Conservation (phyloP, 306 rosid genomes). For the Malus orientalis region DNA sequence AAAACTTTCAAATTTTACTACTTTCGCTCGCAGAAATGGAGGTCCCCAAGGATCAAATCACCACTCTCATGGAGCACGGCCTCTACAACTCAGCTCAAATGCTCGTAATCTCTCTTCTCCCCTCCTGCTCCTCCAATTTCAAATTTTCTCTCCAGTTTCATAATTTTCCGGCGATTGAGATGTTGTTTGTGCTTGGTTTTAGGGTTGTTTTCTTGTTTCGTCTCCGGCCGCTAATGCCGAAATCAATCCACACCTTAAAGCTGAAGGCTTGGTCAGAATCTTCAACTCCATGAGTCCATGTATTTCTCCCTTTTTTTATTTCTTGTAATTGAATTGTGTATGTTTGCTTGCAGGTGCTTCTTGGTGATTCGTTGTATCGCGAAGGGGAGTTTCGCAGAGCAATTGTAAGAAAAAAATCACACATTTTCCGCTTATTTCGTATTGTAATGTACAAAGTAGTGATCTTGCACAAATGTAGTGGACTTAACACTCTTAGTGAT, state of each 20-base stretch:
- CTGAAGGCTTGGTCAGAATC: slow-evolving; percentile 73
- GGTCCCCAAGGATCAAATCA: slow-evolving; percentile 94
- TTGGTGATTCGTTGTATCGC: slow-evolving; percentile 69
- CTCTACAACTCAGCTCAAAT: slow-evolving; percentile 92
- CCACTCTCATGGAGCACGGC: slow-evolving; percentile 73
- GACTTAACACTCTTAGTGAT: not conserved
- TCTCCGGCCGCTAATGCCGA: slow-evolving; percentile 86
- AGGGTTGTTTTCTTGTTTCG: slow-evolving; percentile 96
- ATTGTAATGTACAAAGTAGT: not conserved
- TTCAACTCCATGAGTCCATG: not conserved
- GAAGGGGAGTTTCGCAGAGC: slow-evolving; percentile 89
- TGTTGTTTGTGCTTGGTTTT: not conserved
- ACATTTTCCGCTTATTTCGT: not conserved
- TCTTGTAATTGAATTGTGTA: not conserved
- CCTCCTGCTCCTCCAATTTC: not conserved
- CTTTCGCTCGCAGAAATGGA: slow-evolving; percentile 42
- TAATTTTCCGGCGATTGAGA: not conserved
- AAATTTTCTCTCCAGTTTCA: not conserved
- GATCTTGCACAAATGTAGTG: not conserved
- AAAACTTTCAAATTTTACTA: not conserved
- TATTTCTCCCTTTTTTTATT: not conserved
- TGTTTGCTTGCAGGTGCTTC: slow-evolving; percentile 49
- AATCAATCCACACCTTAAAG: slow-evolving; percentile 63
- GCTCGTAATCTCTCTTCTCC: slow-evolving; percentile 43
- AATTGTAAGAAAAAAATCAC: slow-evolving; percentile 44